These are phyloP conservation scores for Fraxinus platypoda DNA, from an alignment of 305 asterid genomes.

Conservation along the genomic window DNA sequence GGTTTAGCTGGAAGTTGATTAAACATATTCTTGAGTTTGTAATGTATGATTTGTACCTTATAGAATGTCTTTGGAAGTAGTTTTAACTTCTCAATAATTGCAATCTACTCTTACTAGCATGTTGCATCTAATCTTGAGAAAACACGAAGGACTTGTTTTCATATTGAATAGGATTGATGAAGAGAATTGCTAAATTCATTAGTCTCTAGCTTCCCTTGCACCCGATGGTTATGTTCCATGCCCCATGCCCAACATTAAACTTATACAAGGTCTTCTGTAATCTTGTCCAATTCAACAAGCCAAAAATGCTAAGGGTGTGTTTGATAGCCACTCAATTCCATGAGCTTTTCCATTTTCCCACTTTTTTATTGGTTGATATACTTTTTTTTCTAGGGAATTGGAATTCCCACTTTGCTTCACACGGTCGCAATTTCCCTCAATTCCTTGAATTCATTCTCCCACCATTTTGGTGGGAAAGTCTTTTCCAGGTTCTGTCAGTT, in stretches of 20 bases:
- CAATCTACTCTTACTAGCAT: neutral
- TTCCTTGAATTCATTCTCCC: too few relatives aligned
- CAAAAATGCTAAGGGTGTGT: neutral
- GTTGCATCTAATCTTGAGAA: neutral
- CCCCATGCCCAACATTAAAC: neutral
- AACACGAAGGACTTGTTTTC: neutral
- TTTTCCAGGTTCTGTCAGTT: too few relatives aligned
- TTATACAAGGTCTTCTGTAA: neutral
- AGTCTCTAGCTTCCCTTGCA: neutral
- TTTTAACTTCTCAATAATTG: neutral
- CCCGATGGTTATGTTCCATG: neutral
- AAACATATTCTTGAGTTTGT: neutral
- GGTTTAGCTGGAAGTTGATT: neutral
- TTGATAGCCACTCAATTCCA: too few relatives aligned
- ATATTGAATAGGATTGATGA: neutral
- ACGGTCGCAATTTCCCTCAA: too few relatives aligned
- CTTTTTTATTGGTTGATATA: too few relatives aligned
- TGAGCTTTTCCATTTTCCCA: too few relatives aligned
- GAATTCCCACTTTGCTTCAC: too few relatives aligned
- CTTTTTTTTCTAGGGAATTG: too few relatives aligned
- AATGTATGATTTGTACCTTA: neutral
- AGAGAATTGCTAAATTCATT: neutral
- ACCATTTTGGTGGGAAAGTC: too few relatives aligned
- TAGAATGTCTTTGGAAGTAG: neutral
- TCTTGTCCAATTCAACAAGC: neutral